Evolutionary conservation across 352 stramenopile genomes (phyloP).

Genomic region (Halophytophthora batemanensis): DNA sequence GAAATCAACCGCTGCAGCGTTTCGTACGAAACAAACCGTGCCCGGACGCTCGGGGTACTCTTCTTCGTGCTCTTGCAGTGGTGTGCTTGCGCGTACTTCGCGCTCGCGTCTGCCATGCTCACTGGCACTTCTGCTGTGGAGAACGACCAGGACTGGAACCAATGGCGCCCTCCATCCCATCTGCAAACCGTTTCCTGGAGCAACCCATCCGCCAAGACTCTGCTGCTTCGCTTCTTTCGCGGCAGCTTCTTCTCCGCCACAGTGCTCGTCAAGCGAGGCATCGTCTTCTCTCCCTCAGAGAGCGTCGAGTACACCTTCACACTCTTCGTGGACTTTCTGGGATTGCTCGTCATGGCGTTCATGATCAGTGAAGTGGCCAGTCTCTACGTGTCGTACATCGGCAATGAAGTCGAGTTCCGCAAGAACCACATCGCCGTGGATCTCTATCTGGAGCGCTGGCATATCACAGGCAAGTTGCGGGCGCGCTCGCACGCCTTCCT

Average conservation of each 20-base stretch:
- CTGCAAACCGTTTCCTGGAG: conserved; percentile 9
- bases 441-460: conserved; percentile 44
- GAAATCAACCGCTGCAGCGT: conserved; percentile 54
- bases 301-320: conserved; percentile 35
- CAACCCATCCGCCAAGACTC: conserved; percentile 1
- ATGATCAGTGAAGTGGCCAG: conserved; percentile 54
- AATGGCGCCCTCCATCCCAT: conserved; percentile 30
- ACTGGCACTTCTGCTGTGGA: not conserved
- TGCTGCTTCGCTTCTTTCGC: conserved; percentile 35
- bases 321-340: conserved; percentile 36
- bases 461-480: conserved; percentile 35
- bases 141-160: conserved; percentile 26
- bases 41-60: conserved; percentile 38
- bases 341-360: conserved; percentile 42
- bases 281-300: conserved; percentile 26
- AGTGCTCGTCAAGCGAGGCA: conserved; percentile 43
- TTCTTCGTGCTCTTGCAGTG: conserved; percentile 51
- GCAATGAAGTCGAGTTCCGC: conserved; percentile 64
- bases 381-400: conserved; percentile 52
- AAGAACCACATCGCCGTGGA: conserved; percentile 55
- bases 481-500: conserved; percentile 45
- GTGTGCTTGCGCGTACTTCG: conserved; percentile 47
- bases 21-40: conserved; percentile 44
- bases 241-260: conserved; percentile 48
- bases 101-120: conserved; percentile 14